Evolutionary conservation across 352 stramenopile genomes (phyloP).

Genomic region (Phytopythium chamaehyphon): DNA sequence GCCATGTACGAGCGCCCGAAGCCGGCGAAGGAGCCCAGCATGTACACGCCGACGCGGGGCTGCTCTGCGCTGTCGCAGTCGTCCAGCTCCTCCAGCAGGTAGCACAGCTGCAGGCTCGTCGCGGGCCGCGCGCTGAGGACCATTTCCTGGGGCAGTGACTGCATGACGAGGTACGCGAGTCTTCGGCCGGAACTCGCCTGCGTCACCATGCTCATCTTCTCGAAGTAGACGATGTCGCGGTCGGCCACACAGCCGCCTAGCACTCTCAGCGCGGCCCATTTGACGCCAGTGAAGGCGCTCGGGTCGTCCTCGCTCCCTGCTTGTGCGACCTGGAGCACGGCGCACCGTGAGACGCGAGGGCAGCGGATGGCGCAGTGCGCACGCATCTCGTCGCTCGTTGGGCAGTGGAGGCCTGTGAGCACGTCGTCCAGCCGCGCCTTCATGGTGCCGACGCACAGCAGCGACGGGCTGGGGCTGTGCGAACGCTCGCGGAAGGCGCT

Average conservation of each 20-base stretch:
- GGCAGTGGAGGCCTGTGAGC: conserved; percentile 35
- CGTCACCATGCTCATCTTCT: conserved; percentile 35
- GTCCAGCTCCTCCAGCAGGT: conserved; percentile 35
- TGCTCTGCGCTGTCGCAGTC: conserved; percentile 1
- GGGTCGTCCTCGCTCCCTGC: conserved; percentile 22
- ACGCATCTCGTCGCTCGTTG: conserved; percentile 39
- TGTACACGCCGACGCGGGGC: conserved; percentile 19
- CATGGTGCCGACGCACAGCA: conserved; percentile 29
- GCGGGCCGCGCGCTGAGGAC: conserved; percentile 18
- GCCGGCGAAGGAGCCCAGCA: conserved; percentile 5
- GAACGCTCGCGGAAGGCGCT: conserved; percentile 28
- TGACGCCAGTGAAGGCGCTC: conserved; percentile 39
- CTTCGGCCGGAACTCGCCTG: conserved; percentile 22
- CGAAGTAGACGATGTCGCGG: conserved; percentile 44
- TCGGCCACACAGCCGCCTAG: conserved; percentile 23
- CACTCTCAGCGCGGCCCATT: conserved; percentile 30
- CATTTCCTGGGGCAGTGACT: conserved; percentile 34
- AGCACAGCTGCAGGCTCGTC: conserved; percentile 27
- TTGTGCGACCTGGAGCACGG: conserved; percentile 31
- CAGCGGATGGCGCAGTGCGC: conserved; percentile 35
- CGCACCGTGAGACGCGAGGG: conserved; percentile 24
- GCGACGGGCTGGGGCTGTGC: conserved; percentile 5
- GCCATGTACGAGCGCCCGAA: conserved; percentile 5
- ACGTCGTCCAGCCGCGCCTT: conserved; percentile 39
- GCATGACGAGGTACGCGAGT: conserved; percentile 40